These are phyloP conservation scores for Cercospora zeae-maydis DNA, from an alignment of 2,329 filamentous ascomycete species.

Conservation along the genomic window DNA sequence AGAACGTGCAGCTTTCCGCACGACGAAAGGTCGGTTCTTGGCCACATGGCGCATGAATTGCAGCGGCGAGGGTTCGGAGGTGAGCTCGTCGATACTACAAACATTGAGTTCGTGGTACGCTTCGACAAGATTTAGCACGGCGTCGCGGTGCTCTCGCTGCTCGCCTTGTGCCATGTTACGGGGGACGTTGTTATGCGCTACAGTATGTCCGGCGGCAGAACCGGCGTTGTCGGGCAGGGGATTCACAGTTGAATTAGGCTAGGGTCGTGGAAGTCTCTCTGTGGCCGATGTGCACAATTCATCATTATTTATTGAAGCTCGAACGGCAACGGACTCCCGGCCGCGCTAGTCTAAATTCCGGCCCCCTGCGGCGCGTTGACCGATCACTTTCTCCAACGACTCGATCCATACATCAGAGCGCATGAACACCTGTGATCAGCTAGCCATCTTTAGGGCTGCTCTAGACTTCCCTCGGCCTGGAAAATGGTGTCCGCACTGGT, in stretches of 20 bases:
- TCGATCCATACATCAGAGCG: background rate
- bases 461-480: background rate
- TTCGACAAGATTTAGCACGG: constrained; percentile 50
- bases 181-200: too few species aligned
- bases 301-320: background rate
- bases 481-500: background rate
- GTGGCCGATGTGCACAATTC: background rate
- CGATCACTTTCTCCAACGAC: background rate
- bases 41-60: constrained; percentile 78
- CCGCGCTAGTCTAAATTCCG: background rate
- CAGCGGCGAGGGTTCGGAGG: constrained; percentile 64
- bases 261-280: background rate
- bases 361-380: background rate
- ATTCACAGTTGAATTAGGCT: background rate
- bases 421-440: background rate
- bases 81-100: constrained; percentile 56
- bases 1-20: constrained; percentile 56
- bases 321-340: background rate
- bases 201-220: background rate
- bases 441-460: background rate
- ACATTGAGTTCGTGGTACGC: constrained; percentile 73
- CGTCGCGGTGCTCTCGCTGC: background rate
- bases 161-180: background rate
- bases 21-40: constrained; percentile 69
- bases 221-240: background rate